Conservation (phyloP, 2,329 filamentous ascomycete species). For the Myriangium duriaei region DNA sequence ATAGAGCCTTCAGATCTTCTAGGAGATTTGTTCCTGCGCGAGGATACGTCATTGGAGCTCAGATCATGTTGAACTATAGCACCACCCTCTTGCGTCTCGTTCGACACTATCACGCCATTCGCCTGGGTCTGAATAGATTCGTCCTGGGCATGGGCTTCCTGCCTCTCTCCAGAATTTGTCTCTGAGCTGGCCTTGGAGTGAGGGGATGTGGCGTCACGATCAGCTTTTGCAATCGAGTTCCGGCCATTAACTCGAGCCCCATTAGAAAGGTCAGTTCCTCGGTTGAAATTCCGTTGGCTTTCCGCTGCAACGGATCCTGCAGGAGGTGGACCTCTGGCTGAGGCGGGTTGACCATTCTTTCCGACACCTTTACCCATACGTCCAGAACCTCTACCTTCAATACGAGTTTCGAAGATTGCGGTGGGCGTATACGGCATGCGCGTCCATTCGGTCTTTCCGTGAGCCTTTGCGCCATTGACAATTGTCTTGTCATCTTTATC, state of each 20-base stretch:
- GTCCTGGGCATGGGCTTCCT: neutral
- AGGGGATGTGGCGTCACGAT: conserved; percentile 16
- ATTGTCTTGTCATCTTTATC: conserved; percentile 50
- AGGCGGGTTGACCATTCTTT: conserved; percentile 41
- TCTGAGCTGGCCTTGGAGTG: conserved; percentile 2
- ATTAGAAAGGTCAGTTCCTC: conserved; percentile 7
- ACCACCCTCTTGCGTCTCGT: neutral
- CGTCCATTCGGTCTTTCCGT: conserved; percentile 74
- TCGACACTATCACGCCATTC: neutral
- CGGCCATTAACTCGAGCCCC: neutral
- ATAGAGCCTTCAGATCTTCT: neutral
- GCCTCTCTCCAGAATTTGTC: neutral
- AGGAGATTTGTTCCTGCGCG: neutral
- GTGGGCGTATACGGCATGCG: conserved; percentile 70
- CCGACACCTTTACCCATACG: conserved; percentile 39
- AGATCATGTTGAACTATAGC: neutral
- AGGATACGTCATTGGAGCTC: neutral
- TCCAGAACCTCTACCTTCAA: conserved; percentile 35
- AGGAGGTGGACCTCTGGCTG: conserved; percentile 30
- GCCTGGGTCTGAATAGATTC: neutral
- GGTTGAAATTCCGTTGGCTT: conserved; percentile 18
- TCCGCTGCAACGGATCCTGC: conserved; percentile 19
- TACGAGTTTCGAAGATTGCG: conserved; percentile 74
- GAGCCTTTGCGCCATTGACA: conserved; percentile 37
- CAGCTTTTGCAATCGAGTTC: conserved; percentile 12